Base-by-base conservation (phyloP, 1,284 basidiomycete species). In the Rhodotorula sp. region DNA sequence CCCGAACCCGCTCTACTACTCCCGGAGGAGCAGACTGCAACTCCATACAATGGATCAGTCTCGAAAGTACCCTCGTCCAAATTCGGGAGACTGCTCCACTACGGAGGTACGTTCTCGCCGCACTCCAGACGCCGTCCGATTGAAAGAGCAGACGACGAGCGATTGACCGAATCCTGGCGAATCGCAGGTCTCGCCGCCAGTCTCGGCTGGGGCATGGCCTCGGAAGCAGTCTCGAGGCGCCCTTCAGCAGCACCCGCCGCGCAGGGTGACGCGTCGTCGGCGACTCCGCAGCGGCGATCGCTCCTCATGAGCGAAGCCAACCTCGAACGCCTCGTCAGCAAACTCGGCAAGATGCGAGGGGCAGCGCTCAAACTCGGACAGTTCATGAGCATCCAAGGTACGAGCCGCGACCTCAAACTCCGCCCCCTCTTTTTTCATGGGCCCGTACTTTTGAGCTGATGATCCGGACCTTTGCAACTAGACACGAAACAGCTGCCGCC, bases 311-410 rank as follows among this genome's bases (percentile, higher is more conserved):
- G 90, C 3, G 92, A 95, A 80, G 88, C 90, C 3, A 97, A 99
- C 79, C 87, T 98, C 65, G 88, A 89, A 64, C 87, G 96, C 3
- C 85, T 99, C 0, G 96, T 99, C 0, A 89, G 90, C 15, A 97
- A 97, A 79, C 85, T 99, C 21, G 91, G 92, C 0, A 88, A 90
- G 78, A 98, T 99, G 96, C 86, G 96, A 26, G 96, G 96, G 1
- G 96, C 97, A 0, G 97, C 96, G 0, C 85, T 99, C 70, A 99
- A 99, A 83, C 83, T 99, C 3, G 96, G 96, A 0, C 97, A 99
- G 80, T 99, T 99, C 79, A 86, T 99, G 85, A 95, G 92, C 79
- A 98, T 99, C 54, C 96, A 99, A 86, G 93, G 93, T 92, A 51
- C 12, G 34, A n/a, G 16, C 4, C 31, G 7, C 6, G 34, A n/a